Conservation (phyloP, 2,329 filamentous ascomycete genomes). For the Aspergillus felis region DNA sequence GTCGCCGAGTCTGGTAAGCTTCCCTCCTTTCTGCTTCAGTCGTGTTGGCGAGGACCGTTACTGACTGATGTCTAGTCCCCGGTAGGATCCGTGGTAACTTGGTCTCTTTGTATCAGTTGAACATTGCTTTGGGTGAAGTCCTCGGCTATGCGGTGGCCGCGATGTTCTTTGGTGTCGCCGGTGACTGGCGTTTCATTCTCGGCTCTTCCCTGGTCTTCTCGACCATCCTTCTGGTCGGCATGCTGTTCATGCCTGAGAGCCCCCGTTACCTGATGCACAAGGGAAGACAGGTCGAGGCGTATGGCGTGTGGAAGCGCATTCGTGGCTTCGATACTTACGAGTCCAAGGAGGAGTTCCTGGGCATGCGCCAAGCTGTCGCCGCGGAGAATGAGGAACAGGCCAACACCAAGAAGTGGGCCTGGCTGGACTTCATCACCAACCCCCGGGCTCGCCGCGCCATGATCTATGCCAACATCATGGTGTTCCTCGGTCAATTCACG, state of each 20-base stretch:
- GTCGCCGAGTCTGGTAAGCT: slow-evolving; percentile 56
- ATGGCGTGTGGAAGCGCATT: slow-evolving; percentile 69
- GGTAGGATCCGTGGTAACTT: slow-evolving; percentile 65
- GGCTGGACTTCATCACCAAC: slow-evolving; percentile 71
- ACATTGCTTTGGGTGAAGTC: slow-evolving; percentile 71
- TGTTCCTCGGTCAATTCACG: slow-evolving; percentile 66
- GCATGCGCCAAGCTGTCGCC: slow-evolving; percentile 63
- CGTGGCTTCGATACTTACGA: slow-evolving; percentile 57
- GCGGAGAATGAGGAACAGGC: slow-evolving; percentile 54
- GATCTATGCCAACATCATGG: slow-evolving; percentile 66
- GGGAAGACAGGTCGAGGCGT: slow-evolving; percentile 56
- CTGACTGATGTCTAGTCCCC: slow-evolving; percentile 51
- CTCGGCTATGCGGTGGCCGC: slow-evolving; percentile 69
- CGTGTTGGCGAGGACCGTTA: neutral
- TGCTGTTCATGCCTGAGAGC: slow-evolving; percentile 68
- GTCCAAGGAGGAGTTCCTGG: slow-evolving; percentile 65
- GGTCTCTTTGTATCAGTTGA: slow-evolving; percentile 71
- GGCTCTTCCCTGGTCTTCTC: slow-evolving; percentile 69
- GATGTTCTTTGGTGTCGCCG: slow-evolving; percentile 65
- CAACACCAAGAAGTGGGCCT: slow-evolving; percentile 57
- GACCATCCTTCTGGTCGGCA: slow-evolving; percentile 58
- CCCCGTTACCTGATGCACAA: slow-evolving; percentile 70
- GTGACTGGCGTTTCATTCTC: slow-evolving; percentile 71
- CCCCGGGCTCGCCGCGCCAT: slow-evolving; percentile 63
- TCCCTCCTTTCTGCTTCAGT: neutral